These are phyloP conservation scores for Pseudocercospora vitis DNA, from an alignment of 2,329 filamentous ascomycete genomes.

Conservation along the genomic window DNA sequence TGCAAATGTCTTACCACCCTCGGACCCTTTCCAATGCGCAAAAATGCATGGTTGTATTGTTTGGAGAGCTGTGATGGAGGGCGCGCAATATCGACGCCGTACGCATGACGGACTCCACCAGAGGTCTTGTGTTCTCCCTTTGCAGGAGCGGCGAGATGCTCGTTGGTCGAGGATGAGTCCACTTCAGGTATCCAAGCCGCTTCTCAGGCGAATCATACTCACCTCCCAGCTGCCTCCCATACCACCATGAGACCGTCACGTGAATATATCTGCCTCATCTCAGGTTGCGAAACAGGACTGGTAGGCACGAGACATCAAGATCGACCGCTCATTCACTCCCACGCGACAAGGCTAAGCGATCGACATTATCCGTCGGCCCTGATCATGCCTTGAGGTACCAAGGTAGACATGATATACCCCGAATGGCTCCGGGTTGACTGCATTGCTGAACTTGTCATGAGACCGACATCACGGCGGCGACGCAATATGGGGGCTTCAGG, in stretches of 20 bases:
- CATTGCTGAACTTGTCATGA: not conserved
- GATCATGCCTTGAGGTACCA: not conserved
- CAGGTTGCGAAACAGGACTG: not conserved
- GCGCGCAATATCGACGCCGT: not conserved
- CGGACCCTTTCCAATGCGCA: not conserved
- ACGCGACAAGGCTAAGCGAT: not conserved
- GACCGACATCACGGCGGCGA: too few species aligned
- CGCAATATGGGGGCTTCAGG: too few species aligned
- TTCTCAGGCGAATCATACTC: not conserved
- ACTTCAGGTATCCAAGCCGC: not conserved
- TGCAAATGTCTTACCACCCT: not conserved
- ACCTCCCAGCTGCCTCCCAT: not conserved
- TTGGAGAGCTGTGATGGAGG: not conserved
- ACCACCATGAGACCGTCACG: not conserved
- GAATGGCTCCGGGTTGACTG: not conserved
- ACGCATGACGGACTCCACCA: not conserved
- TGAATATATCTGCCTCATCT: not conserved
- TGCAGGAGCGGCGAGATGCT: not conserved
- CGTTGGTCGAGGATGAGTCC: not conserved
- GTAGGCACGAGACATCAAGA: not conserved
- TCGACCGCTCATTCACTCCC: not conserved
- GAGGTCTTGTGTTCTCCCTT: not conserved
- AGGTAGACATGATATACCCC: not conserved
- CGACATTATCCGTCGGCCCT: not conserved
- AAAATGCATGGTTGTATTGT: conserved; percentile 7